These are phyloP conservation scores for Mallotus japonicus DNA, from an alignment of 441 rosid species.

Conservation along the genomic window DNA sequence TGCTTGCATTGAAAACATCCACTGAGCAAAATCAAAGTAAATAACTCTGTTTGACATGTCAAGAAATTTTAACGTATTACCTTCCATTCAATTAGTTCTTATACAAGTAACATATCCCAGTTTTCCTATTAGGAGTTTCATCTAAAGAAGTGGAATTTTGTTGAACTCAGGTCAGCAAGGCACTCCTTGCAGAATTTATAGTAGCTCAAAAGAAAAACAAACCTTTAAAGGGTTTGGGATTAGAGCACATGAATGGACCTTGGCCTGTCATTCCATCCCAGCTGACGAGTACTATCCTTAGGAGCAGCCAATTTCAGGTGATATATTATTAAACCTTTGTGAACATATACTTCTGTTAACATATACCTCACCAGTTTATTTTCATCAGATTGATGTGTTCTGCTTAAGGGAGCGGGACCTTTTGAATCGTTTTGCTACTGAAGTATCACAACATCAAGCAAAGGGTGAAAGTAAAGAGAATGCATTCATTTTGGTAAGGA, in stretches of 20 bases:
- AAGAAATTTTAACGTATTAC: neutral
- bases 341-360: neutral
- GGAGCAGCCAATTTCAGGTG: slow-evolving; percentile 76
- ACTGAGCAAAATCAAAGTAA: neutral
- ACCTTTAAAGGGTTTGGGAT: slow-evolving; percentile 66
- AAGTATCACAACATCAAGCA: slow-evolving; percentile 57
- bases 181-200: slow-evolving; percentile 68
- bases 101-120: neutral
- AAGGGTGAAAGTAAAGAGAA: slow-evolving; percentile 63
- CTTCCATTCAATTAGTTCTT: neutral
- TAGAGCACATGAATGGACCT: slow-evolving; percentile 81
- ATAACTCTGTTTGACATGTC: neutral
- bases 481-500: slow-evolving; percentile 59
- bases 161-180: slow-evolving; percentile 76
- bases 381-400: slow-evolving; percentile 58
- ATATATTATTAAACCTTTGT: slow-evolving; percentile 11
- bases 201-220: slow-evolving; percentile 59
- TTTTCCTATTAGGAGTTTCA: neutral
- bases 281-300: slow-evolving; percentile 63
- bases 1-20: neutral
- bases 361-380: slow-evolving; percentile 5
- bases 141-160: slow-evolving; percentile 12
- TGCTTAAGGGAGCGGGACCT: slow-evolving; percentile 87
- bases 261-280: slow-evolving; percentile 61
- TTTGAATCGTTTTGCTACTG: slow-evolving; percentile 57